Evolutionary conservation across 2,329 filamentous ascomycete species (phyloP).

Genomic region (Phialophora expanda): DNA sequence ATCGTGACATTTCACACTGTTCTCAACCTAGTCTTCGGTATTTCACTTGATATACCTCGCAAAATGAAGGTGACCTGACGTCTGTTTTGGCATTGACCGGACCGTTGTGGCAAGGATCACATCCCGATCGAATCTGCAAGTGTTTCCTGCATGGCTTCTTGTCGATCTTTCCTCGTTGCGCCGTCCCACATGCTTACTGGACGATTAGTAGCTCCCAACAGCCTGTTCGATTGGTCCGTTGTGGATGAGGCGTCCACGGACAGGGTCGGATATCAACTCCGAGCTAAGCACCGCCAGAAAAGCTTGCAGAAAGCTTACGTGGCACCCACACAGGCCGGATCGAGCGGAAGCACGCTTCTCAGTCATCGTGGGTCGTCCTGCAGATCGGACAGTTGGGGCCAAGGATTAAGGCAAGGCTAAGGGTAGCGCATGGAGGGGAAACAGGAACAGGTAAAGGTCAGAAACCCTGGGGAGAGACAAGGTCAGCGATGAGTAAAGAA

Average conservation of each 20-base stretch:
- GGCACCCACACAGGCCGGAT: background rate
- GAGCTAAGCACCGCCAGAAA: background rate
- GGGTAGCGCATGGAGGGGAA: background rate
- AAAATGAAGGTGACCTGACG: background rate
- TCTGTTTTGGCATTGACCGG: background rate
- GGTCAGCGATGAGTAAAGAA: background rate
- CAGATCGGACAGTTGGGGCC: background rate
- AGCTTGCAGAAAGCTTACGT: conserved; percentile 21
- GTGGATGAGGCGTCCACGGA: background rate
- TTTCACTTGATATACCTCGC: background rate
- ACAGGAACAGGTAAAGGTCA: background rate
- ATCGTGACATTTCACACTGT: background rate
- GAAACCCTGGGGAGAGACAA: background rate
- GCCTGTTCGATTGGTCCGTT: background rate
- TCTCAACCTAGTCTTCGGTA: background rate
- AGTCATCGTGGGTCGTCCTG: background rate
- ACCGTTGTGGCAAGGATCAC: background rate
- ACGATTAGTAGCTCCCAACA: conserved; percentile 5
- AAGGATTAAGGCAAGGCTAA: background rate
- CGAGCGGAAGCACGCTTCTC: background rate
- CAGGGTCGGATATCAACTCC: conserved; percentile 14
- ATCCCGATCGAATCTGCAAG: background rate
- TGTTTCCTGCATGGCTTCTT: background rate
- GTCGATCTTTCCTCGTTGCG: background rate
- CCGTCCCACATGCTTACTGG: conserved; percentile 5